A percentile compares a stretch with the other conserved stretches of the same genome.
These are phyloP conservation scores for Blastobotrys persicus DNA, from an alignment of 1,139 yeast genomes.

Conservation along the genomic window DNA sequence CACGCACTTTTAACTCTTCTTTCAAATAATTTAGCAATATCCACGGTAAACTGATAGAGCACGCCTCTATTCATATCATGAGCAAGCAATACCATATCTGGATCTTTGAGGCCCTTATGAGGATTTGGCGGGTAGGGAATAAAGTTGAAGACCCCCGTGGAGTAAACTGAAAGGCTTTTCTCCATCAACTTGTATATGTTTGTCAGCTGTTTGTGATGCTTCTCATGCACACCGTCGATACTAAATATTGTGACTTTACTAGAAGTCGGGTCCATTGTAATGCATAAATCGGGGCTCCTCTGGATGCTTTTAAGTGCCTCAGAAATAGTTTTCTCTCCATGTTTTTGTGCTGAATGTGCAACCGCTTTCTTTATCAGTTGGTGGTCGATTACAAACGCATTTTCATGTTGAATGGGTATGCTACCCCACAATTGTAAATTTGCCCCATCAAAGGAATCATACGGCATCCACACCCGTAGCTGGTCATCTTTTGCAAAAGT, in stretches of 20 bases:
- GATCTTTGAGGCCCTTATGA: constrained; percentile 14
- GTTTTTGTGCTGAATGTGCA: constrained; percentile 32
- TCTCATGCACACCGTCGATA: constrained; percentile 11
- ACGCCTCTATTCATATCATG: constrained; percentile 54
- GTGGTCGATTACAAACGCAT: constrained; percentile 57
- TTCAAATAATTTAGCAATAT: constrained; percentile 13
- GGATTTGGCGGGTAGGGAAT: constrained; percentile 3
- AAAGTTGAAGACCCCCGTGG: constrained; percentile 28
- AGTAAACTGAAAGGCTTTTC: constrained; percentile 54
- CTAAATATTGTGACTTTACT: constrained; percentile 34
- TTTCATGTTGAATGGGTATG: constrained; percentile 34
- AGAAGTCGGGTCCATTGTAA: constrained; percentile 28
- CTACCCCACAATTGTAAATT: constrained; percentile 61
- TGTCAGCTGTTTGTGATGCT: constrained; percentile 8
- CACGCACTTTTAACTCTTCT: constrained; percentile 9
- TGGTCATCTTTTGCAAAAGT: constrained; percentile 56
- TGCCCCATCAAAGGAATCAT: constrained; percentile 41
- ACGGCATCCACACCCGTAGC: constrained; percentile 72
- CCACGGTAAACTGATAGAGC: constrained; percentile 38
- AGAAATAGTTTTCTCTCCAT: constrained; percentile 25
- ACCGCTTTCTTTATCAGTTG: constrained; percentile 46
- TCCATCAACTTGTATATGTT: constrained; percentile 41
- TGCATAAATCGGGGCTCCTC: constrained; percentile 15
- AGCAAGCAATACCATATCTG: constrained; percentile 42
- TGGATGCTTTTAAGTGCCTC: constrained; percentile 15